A percentile compares a stretch with the other conserved stretches of the same genome.
phyloP scores from a whole-genome alignment of 495 filamentous ascomycete genomes.

The Podospora didyma region DNA sequence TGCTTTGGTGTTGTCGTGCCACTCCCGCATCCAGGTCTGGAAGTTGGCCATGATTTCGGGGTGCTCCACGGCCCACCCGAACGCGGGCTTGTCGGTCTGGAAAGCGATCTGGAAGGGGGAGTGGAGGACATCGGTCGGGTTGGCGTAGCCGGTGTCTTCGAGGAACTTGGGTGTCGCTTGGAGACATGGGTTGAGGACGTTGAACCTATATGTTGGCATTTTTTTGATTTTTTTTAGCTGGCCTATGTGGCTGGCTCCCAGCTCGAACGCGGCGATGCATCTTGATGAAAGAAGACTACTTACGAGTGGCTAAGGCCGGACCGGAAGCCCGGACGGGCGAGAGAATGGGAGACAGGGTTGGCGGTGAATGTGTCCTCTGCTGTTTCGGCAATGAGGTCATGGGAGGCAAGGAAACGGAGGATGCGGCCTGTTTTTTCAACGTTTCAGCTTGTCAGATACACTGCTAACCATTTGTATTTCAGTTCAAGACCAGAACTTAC shows the following conservation, averaged over 20 bases:
- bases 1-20: conserved; percentile 19
- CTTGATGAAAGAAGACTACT: background rate
- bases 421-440: conserved; percentile 30
- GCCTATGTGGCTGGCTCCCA: no score
- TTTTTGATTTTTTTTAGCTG: no score
- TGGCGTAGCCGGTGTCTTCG: conserved; percentile 33
- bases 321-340: conserved; percentile 27
- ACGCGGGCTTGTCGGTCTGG: conserved; percentile 35
- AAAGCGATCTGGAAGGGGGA: conserved; percentile 37
- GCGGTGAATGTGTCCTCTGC: conserved; percentile 32
- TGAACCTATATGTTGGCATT: conserved; percentile 23
- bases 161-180: conserved; percentile 37
- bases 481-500: conserved; percentile 20
- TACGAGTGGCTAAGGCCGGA: conserved; percentile 32
- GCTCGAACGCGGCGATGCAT: background rate
- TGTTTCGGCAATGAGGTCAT: conserved; percentile 32
- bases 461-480: no score
- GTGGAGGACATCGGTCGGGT: conserved; percentile 27
- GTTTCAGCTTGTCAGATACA: conserved; percentile 2
- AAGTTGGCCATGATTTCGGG: conserved; percentile 35
- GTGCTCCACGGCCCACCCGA: conserved; percentile 34
- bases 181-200: conserved; percentile 24
- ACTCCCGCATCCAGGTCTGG: conserved; percentile 34
- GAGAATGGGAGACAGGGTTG: conserved; percentile 26
- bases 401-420: conserved; percentile 42